Evolutionary conservation across 1,284 basidiomycete species (phyloP), one percentile per base, ranked within the genome.

Genomic region (Tylopilus sp.): DNA sequence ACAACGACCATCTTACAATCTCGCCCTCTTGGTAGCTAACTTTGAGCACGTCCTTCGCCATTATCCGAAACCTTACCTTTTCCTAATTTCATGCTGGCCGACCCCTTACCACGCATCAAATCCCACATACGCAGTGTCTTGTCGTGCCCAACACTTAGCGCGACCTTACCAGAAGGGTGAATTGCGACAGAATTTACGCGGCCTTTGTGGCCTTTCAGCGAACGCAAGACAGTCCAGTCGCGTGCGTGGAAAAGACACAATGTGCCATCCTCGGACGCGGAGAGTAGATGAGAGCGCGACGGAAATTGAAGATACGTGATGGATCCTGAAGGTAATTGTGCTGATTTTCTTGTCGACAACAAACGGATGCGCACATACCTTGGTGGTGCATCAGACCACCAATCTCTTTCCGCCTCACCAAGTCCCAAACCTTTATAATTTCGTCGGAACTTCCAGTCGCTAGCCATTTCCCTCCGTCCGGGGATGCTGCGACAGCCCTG

Each of bases 391-490:
- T 88, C 48, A 99, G 73, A 31, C 88, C 89, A 30, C 95, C 95
- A 38, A 99, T 82, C 69, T 98, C 95, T 67, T 94, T 94, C 62
- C 85, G 73, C 64, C 92, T 77, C 48, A 86, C 77, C 55, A 98
- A 68, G 73, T 98, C 94, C 95, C 95, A 98, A n/a, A 98, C 86
- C 68, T 97, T 97, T 64, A 98, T 76, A 49, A 94, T 89, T 71
- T 98, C 95, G 67, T 99, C 95, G 29, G 90, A 83, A 56, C 91
- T 93, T 1, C 94, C 95, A 0, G 91, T 94, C 4, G 93, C 94
- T 14, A 98, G 77, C 91, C 93, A 98, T 71, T 96, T 97, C 1
- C 91, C 92, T 30, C 91, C 90, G 6, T 78, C 71, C 2, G 92
- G 90, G 1, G 87, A 89, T 0, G 88, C 86, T 1, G 91, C 89